Evolutionary conservation across 2,329 filamentous ascomycete genomes (phyloP).

Genomic region (Trichoderma polysporum): DNA sequence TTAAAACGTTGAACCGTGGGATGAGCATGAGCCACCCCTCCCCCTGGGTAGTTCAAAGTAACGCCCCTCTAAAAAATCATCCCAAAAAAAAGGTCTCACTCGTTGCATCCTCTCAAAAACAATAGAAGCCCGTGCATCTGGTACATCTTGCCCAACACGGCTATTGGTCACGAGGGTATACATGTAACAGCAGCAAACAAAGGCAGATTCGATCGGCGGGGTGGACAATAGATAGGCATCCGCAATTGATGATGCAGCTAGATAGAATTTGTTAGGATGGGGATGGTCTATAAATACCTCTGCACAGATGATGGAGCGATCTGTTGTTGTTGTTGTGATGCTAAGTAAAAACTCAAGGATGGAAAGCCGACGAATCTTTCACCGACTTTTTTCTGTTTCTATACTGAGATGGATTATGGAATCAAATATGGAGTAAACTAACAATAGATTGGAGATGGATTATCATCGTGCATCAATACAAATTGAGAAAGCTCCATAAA

Average conservation of each 20-base stretch:
- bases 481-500: not conserved
- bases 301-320: not conserved
- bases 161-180: slow-evolving; percentile 9
- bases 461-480: not conserved
- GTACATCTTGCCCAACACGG: slow-evolving; percentile 11
- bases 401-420: not conserved
- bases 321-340: not conserved
- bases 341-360: not conserved
- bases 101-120: not conserved
- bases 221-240: slow-evolving; percentile 12
- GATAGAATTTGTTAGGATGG: not conserved
- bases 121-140: slow-evolving; percentile 16
- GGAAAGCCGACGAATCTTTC: not conserved
- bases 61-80: not conserved
- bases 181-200: slow-evolving; percentile 1
- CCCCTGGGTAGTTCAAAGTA: not conserved
- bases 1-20: not conserved
- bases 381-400: not conserved
- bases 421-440: not conserved
- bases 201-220: slow-evolving; percentile 6
- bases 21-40: not conserved
- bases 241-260: not conserved
- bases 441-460: not conserved
- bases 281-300: not conserved
- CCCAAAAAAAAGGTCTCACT: not conserved